Conservation (phyloP, 164 flowering plant genomes). For the Saururus chinensis region DNA sequence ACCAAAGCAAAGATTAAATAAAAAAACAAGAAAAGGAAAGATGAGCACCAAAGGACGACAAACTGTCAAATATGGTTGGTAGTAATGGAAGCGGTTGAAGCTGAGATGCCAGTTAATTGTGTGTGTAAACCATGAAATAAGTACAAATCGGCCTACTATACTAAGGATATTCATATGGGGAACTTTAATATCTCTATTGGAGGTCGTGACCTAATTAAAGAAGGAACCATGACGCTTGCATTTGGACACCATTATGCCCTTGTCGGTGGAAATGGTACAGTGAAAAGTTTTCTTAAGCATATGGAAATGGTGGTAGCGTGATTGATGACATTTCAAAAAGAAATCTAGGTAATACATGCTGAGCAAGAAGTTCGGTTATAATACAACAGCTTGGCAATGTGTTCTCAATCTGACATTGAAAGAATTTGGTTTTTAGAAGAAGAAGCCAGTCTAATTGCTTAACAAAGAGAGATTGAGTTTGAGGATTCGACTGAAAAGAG, state of each 20-base stretch:
- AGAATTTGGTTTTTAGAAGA: slow-evolving; percentile 80
- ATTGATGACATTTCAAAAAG: slow-evolving; percentile 92
- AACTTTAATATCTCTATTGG: slow-evolving; percentile 90
- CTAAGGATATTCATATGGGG: slow-evolving; percentile 88
- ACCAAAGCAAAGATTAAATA: slow-evolving; percentile 62
- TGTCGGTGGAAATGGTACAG: slow-evolving; percentile 97
- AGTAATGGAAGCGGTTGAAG: slow-evolving; percentile 93
- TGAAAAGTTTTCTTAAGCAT: slow-evolving; percentile 87
- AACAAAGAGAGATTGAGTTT: slow-evolving; percentile 69
- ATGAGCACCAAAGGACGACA: slow-evolving; percentile 90
- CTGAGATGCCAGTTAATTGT: slow-evolving; percentile 96
- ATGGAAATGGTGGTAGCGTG: slow-evolving; percentile 97
- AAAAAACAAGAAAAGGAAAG: slow-evolving; percentile 87
- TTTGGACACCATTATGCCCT: slow-evolving; percentile 95
- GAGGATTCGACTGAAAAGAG: slow-evolving; percentile 31
- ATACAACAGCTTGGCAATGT: slow-evolving; percentile 80
- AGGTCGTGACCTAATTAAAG: slow-evolving; percentile 92
- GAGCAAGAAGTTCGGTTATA: slow-evolving; percentile 99
- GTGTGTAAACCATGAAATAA: slow-evolving; percentile 63
- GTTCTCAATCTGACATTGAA: slow-evolving; percentile 87
- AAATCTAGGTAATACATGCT: slow-evolving; percentile 89
- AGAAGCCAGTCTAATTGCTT: slow-evolving; percentile 57
- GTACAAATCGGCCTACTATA: slow-evolving; percentile 41
- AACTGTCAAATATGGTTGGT: slow-evolving; percentile 79
- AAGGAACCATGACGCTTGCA: slow-evolving; percentile 74